Conservation (phyloP, 2,329 filamentous ascomycete species). For the Talaromyces pinophilus region DNA sequence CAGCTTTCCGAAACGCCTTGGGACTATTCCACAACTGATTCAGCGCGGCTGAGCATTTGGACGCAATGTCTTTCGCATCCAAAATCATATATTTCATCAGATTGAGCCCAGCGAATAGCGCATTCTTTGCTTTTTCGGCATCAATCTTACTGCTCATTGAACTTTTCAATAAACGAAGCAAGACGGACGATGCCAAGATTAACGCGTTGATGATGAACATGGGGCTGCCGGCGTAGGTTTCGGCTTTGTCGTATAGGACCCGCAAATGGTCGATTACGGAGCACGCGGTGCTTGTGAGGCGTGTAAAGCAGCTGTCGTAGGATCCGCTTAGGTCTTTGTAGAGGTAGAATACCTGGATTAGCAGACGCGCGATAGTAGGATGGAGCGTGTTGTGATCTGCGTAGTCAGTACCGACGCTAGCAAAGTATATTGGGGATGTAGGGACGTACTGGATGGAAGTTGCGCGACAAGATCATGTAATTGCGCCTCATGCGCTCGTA, state of each 20-base stretch:
- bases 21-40: slow-evolving; percentile 46
- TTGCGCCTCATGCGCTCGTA: slow-evolving; percentile 40
- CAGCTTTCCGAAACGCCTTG: slow-evolving; percentile 43
- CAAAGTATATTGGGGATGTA: background rate
- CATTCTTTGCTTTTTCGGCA: slow-evolving; percentile 35
- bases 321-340: slow-evolving; percentile 36
- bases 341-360: slow-evolving; percentile 40
- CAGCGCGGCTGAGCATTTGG: slow-evolving; percentile 37
- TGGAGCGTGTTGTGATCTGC: slow-evolving; percentile 38
- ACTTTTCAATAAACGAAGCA: slow-evolving; percentile 45
- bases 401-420: background rate
- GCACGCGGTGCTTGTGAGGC: slow-evolving; percentile 35
- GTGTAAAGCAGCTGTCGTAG: slow-evolving; percentile 32
- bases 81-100: slow-evolving; percentile 42
- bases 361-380: slow-evolving; percentile 34
- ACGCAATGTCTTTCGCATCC: slow-evolving; percentile 38
- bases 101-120: slow-evolving; percentile 42
- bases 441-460: slow-evolving; percentile 33
- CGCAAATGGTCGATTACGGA: slow-evolving; percentile 35
- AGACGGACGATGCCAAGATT: slow-evolving; percentile 34
- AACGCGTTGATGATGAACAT: slow-evolving; percentile 34
- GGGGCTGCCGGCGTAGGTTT: slow-evolving; percentile 30
- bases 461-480: slow-evolving; percentile 41
- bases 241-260: slow-evolving; percentile 28
- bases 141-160: slow-evolving; percentile 35